phyloP scores from a whole-genome alignment of 352 stramenopile genomes.

The Vaucheria bursata region DNA sequence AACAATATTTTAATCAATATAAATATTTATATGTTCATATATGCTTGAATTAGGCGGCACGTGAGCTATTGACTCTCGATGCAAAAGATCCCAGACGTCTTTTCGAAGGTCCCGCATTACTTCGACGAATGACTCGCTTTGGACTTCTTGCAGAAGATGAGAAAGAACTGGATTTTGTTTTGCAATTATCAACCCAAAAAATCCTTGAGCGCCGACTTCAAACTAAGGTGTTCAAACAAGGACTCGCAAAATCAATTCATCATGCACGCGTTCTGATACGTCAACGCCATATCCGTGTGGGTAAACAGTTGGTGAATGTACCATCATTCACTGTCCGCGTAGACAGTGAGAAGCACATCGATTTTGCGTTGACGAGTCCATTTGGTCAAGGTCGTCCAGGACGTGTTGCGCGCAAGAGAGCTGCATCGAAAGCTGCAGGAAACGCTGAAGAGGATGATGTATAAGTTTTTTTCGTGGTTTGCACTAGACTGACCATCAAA shows the following conservation, averaged over 20 bases:
- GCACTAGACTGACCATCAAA: no score
- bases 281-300: conserved; percentile 97
- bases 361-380: conserved; percentile 93
- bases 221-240: conserved; percentile 81
- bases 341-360: conserved; percentile 99
- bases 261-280: conserved; percentile 98
- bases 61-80: conserved; percentile 93
- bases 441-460: conserved; percentile 62
- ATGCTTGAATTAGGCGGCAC: conserved; percentile 67
- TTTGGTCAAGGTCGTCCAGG: conserved; percentile 92
- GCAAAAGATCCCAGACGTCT: conserved; percentile 95
- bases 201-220: conserved; percentile 78
- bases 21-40: no score
- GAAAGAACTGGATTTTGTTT: conserved; percentile 93
- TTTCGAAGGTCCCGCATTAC: conserved; percentile 92
- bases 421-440: conserved; percentile 78
- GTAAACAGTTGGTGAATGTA: conserved; percentile 96
- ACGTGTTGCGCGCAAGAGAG: conserved; percentile 86
- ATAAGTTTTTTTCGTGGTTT: neutral
- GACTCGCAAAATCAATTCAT: conserved; percentile 98
- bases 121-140: conserved; percentile 91
- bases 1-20: no score
- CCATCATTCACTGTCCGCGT: conserved; percentile 97
- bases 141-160: conserved; percentile 94
- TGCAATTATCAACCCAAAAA: conserved; percentile 96